These are phyloP conservation scores for Emergomyces orientalis DNA, from an alignment of 2,329 filamentous ascomycete genomes.

Conservation along the genomic window DNA sequence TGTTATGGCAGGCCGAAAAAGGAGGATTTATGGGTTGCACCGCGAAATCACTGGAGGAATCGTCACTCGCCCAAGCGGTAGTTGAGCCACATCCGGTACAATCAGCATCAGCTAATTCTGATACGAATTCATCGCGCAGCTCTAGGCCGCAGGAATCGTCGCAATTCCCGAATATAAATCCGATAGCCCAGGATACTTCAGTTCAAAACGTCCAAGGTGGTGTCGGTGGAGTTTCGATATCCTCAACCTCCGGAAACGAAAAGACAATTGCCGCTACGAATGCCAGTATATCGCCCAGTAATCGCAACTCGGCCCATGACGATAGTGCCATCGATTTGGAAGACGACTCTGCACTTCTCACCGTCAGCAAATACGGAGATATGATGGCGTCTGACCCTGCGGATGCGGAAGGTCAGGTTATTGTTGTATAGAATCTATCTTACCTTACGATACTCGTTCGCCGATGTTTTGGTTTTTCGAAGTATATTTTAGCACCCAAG, in stretches of 20 bases:
- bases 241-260: not conserved
- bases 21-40: slow-evolving; percentile 69
- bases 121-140: not conserved
- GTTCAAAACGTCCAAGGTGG: not conserved
- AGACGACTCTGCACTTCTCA: slow-evolving; percentile 35
- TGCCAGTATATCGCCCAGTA: not conserved
- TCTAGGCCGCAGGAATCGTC: not conserved
- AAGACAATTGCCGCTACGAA: not conserved
- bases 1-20: slow-evolving; percentile 77
- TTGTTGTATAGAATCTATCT: slow-evolving; percentile 32
- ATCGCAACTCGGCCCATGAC: slow-evolving; percentile 42
- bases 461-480: not conserved
- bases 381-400: slow-evolving; percentile 39
- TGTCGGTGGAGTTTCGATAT: not conserved
- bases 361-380: slow-evolving; percentile 37
- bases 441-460: not conserved
- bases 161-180: not conserved
- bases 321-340: slow-evolving; percentile 66
- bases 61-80: not conserved
- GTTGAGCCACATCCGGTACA: not conserved
- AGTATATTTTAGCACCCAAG: not conserved
- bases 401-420: slow-evolving; percentile 38
- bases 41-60: slow-evolving; percentile 25
- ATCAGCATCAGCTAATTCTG: slow-evolving; percentile 1
- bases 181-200: not conserved